These are phyloP conservation scores for Rhinocladiella mackenziei DNA, from an alignment of 2,329 filamentous ascomycete species.

Conservation along the genomic window DNA sequence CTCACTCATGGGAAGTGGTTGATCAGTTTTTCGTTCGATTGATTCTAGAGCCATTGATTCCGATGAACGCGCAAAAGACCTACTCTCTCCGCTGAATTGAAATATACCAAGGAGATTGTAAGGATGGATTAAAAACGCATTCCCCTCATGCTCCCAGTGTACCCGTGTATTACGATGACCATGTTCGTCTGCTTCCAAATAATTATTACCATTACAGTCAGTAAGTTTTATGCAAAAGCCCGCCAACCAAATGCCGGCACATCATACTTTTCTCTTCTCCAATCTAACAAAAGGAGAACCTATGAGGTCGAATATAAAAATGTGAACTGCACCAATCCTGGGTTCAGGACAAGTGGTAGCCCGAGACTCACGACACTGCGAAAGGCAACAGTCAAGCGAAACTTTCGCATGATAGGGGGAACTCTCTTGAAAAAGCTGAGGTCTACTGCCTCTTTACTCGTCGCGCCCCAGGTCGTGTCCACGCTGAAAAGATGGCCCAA, in stretches of 20 bases:
- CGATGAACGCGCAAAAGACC: background rate
- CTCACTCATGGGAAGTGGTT: slow-evolving; percentile 5
- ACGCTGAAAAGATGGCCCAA: slow-evolving; percentile 80
- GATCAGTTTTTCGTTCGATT: slow-evolving; percentile 13
- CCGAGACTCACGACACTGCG: slow-evolving; percentile 45
- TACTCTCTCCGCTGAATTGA: too few relatives aligned
- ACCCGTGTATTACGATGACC: too few relatives aligned
- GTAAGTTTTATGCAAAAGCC: background rate
- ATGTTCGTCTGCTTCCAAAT: background rate
- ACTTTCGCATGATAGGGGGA: slow-evolving; percentile 71
- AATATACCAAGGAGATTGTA: too few relatives aligned
- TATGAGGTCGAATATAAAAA: slow-evolving; percentile 8
- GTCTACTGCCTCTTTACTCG: slow-evolving; percentile 66
- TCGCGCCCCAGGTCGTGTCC: slow-evolving; percentile 82
- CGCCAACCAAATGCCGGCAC: too few relatives aligned
- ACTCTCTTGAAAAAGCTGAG: slow-evolving; percentile 83
- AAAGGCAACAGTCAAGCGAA: slow-evolving; percentile 57
- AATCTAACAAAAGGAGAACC: background rate
- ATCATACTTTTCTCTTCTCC: background rate
- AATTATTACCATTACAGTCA: background rate
- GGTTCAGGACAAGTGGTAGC: slow-evolving; percentile 32
- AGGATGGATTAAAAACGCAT: too few relatives aligned
- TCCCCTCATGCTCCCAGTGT: too few relatives aligned
- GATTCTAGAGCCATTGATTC: background rate
- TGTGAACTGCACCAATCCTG: slow-evolving; percentile 32